phyloP scores from a whole-genome alignment of 2,329 filamentous ascomycete genomes.

The Pseudophaeomoniella oleicola region DNA sequence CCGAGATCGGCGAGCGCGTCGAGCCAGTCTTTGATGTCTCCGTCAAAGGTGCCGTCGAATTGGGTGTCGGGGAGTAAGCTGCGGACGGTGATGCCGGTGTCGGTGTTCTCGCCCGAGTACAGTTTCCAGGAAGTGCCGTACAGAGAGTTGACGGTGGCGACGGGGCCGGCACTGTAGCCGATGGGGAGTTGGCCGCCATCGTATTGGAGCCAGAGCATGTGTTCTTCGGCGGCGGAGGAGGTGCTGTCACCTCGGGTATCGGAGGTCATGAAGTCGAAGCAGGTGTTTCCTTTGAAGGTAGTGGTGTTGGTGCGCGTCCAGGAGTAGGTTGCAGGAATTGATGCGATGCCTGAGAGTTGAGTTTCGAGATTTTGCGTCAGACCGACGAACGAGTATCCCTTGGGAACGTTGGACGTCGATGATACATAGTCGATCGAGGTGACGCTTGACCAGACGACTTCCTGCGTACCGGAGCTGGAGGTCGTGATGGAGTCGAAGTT shows the following conservation, averaged over 20 bases:
- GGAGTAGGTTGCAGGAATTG: conserved; percentile 24
- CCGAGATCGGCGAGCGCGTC: conserved; percentile 21
- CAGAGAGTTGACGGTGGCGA: conserved; percentile 20
- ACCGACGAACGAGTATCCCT: conserved; percentile 31
- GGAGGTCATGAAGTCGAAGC: conserved; percentile 31
- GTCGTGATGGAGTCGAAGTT: conserved; percentile 20
- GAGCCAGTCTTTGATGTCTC: conserved; percentile 29
- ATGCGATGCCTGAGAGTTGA: conserved; percentile 20
- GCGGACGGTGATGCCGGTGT: conserved; percentile 28
- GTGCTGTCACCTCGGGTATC: conserved; percentile 28
- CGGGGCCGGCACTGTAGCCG: conserved; percentile 20
- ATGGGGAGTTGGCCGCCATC: conserved; percentile 31
- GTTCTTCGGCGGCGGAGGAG: conserved; percentile 22
- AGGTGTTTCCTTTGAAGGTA: conserved; percentile 28
- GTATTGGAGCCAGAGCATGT: conserved; percentile 32
- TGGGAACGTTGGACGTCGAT: conserved; percentile 22
- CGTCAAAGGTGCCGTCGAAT: conserved; percentile 22
- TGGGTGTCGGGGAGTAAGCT: conserved; percentile 22
- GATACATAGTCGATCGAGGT: conserved; percentile 24
- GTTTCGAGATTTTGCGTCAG: conserved; percentile 28
- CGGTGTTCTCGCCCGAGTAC: conserved; percentile 26
- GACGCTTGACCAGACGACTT: conserved; percentile 23
- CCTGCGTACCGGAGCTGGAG: conserved; percentile 15
- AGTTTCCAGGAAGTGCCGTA: conserved; percentile 26
- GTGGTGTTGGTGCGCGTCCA: conserved; percentile 26